Percentiles rank a stretch among this genome's conserved stretches.
These are phyloP conservation scores for Russula brevipes DNA, from an alignment of 768 basidiomycete genomes.

Conservation along the genomic window DNA sequence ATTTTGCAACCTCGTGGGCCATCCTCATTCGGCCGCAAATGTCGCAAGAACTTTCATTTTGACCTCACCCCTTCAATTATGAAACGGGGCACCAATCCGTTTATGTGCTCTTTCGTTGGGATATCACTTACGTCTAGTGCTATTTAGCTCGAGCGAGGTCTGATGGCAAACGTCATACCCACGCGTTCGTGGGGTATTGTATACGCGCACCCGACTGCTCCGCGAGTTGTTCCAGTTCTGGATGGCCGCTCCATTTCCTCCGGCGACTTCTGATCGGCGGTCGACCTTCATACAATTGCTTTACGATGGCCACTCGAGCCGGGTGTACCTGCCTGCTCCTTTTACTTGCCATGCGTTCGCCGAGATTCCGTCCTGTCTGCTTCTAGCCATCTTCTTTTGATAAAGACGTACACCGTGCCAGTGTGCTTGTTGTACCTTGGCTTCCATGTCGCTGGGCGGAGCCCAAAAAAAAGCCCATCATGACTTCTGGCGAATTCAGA, in stretches of 20 bases:
- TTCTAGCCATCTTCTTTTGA: slow-evolving; percentile 19
- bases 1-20: background rate
- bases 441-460: slow-evolving; percentile 5
- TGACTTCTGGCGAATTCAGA: slow-evolving; percentile 12
- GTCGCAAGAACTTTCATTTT: background rate
- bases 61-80: background rate
- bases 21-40: background rate
- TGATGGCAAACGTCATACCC: slow-evolving; percentile 7
- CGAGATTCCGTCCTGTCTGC: slow-evolving; percentile 1
- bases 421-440: background rate
- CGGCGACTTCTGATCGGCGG: slow-evolving; percentile 20
- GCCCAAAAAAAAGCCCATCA: background rate
- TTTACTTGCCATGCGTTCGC: background rate
- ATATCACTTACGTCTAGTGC: slow-evolving; percentile 5
- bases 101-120: background rate
- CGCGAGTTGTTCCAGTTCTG: slow-evolving; percentile 16
- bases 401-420: slow-evolving; percentile 1
- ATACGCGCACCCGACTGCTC: slow-evolving; percentile 1
- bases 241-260: background rate
- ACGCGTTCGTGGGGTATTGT: background rate
- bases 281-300: background rate
- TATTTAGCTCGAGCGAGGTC: background rate
- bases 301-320: background rate
- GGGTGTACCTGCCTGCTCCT: background rate
- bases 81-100: background rate